phyloP scores from a whole-genome alignment of 1,284 basidiomycete species.

The Malassezia caprae region DNA sequence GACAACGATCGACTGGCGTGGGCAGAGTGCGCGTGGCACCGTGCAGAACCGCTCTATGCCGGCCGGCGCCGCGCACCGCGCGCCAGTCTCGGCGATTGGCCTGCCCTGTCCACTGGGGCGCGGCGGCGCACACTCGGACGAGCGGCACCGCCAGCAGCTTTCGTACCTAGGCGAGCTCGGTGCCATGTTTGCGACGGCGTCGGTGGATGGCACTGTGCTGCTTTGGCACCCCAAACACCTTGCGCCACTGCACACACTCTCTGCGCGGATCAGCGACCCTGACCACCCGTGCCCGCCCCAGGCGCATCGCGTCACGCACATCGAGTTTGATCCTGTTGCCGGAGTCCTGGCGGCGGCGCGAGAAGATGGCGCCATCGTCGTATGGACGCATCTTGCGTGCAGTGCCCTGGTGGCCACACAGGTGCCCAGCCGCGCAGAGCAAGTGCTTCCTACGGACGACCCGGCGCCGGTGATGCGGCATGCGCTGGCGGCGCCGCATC shows the following conservation, averaged over 20 bases:
- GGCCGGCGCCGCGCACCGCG: constrained; percentile 23
- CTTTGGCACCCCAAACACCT: constrained; percentile 32
- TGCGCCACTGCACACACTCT: constrained; percentile 31
- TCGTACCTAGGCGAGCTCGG: constrained; percentile 31
- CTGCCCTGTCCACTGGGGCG: constrained; percentile 29
- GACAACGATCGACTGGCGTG: constrained; percentile 50
- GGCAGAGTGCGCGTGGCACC: constrained; percentile 35
- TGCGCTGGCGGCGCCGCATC: not conserved
- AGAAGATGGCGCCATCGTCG: constrained; percentile 27
- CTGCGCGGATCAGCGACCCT: constrained; percentile 5
- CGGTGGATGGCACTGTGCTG: constrained; percentile 38
- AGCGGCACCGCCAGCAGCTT: constrained; percentile 30
- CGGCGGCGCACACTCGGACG: constrained; percentile 34
- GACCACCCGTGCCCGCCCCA: constrained; percentile 6
- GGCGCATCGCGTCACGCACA: constrained; percentile 13
- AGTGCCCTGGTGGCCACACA: constrained; percentile 23
- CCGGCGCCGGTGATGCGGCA: not conserved
- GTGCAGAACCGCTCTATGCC: constrained; percentile 29
- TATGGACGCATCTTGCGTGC: constrained; percentile 32
- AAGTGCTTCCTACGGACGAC: not conserved
- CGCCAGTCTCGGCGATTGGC: constrained; percentile 30
- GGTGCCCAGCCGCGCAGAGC: not conserved
- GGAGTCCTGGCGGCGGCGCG: constrained; percentile 35
- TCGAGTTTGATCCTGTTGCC: constrained; percentile 29
- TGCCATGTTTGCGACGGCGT: constrained; percentile 36